These are phyloP conservation scores for Vitis riparia DNA, from an alignment of 164 flowering plant genomes.

Conservation along the genomic window DNA sequence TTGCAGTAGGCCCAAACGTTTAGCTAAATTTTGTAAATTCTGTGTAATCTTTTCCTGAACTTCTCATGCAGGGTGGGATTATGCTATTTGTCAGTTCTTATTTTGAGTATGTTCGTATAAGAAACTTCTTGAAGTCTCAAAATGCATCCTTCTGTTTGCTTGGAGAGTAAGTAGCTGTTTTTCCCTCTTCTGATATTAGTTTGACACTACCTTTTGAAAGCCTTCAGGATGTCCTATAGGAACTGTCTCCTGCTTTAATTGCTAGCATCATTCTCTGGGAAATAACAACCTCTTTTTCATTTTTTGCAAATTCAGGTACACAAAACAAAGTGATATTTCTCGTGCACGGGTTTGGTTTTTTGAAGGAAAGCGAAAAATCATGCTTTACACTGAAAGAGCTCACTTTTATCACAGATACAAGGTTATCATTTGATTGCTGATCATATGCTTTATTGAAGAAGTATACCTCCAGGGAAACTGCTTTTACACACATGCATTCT, in stretches of 20 bases:
- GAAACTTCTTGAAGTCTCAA: slow-evolving; percentile 80
- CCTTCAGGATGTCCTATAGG: too few relatives aligned
- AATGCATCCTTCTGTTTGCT: slow-evolving; percentile 81
- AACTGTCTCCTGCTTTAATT: too few relatives aligned
- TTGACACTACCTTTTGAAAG: too few relatives aligned
- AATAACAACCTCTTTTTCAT: too few relatives aligned
- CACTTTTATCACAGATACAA: slow-evolving; percentile 94
- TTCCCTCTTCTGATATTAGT: background rate
- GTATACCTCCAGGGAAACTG: background rate
- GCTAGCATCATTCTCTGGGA: too few relatives aligned
- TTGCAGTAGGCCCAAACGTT: background rate
- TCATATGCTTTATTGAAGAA: background rate
- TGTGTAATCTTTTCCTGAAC: background rate
- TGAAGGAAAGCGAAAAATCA: slow-evolving; percentile 68
- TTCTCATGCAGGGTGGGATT: slow-evolving; percentile 67
- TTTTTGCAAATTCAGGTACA: slow-evolving; percentile 43
- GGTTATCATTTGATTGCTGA: slow-evolving; percentile 26
- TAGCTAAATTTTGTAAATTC: background rate
- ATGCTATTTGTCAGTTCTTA: slow-evolving; percentile 87
- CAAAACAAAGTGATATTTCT: slow-evolving; percentile 74
- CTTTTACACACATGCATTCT: too few relatives aligned
- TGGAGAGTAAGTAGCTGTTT: slow-evolving; percentile 65
- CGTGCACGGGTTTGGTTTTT: slow-evolving; percentile 81
- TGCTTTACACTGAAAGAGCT: slow-evolving; percentile 90
- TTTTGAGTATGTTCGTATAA: slow-evolving; percentile 76